phyloP scores from a whole-genome alignment of 2,329 filamentous ascomycete species.

The Sclerotinia subarctica region DNA sequence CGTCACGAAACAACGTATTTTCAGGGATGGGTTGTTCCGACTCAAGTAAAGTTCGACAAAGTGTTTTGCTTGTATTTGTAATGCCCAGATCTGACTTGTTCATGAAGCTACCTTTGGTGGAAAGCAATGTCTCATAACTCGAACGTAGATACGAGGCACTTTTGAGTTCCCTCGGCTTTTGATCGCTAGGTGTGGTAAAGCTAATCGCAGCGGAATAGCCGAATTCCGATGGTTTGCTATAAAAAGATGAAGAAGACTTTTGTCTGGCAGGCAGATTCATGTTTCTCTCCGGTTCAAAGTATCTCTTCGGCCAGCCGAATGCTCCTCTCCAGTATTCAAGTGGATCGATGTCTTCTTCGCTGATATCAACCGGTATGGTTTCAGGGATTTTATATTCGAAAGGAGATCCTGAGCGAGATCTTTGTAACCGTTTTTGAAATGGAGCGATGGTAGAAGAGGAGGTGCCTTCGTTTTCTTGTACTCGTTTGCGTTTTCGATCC shows the following conservation, averaged over 20 bases:
- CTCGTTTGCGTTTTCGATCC: slow-evolving; percentile 12
- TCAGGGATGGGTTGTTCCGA: not conserved
- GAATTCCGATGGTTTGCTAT: slow-evolving; percentile 33
- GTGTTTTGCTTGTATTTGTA: slow-evolving; percentile 36
- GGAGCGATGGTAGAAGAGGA: slow-evolving; percentile 16
- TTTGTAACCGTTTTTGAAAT: slow-evolving; percentile 27
- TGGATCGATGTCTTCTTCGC: not conserved
- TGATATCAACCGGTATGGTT: not conserved
- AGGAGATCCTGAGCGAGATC: not conserved
- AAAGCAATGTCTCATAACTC: slow-evolving; percentile 41
- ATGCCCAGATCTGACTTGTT: slow-evolving; percentile 37
- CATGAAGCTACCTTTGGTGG: slow-evolving; percentile 44
- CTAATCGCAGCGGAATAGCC: slow-evolving; percentile 20
- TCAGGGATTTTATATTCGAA: not conserved
- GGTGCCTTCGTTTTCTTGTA: not conserved
- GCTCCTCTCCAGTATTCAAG: slow-evolving; percentile 1
- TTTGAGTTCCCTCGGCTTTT: slow-evolving; percentile 42
- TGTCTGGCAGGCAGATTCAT: slow-evolving; percentile 36
- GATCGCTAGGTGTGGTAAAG: slow-evolving; percentile 40
- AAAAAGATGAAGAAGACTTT: slow-evolving; percentile 34
- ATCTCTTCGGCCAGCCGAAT: not conserved
- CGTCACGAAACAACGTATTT: not conserved
- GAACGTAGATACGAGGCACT: slow-evolving; percentile 39
- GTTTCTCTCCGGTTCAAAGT: slow-evolving; percentile 11
- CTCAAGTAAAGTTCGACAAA: slow-evolving; percentile 25